Base-by-base conservation (phyloP, 495 filamentous ascomycete genomes). In the Podospora sp. region DNA sequence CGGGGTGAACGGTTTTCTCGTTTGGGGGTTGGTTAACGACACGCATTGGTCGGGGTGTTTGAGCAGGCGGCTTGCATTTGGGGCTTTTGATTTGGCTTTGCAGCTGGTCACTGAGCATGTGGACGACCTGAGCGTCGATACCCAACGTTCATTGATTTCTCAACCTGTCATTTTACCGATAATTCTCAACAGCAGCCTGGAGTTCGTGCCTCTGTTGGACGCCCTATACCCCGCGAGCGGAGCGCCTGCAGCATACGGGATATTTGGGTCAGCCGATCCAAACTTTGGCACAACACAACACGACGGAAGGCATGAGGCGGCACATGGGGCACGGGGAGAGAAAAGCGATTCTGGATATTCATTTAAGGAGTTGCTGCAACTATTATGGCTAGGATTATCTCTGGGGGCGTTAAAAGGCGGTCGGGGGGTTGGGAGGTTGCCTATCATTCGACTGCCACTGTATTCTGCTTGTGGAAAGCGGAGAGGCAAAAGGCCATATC, bases 11-110 rank as follows among this genome's bases (percentile, higher is more conserved):
- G 63, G 58, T 33, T 22, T 59, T 16, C 16, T 58, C 16, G 27
- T 49, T 33, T 65, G 0, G 2, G 50, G 57, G 26, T 16, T 25
- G 14, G 63, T 8, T 29, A 16, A 74, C 70, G 68, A 75, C 69
- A 71, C 51, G 67, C 75, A 77, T 77, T 68, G 75, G 68, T 50
- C 66, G 65, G 70, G 75, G 72, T 72, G 68, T 75, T 46, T 73
- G 61, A 59, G 65, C 62, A 62, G 65, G n/a, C n/a, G 29, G 65
- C 36, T 68, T 73, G 50, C 35, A 63, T 68, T 72, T 69, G 18
- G 36, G 7, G 26, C 53, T 35, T 62, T 52, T 64, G 29, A 16
- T 57, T 58, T 63, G 25, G 40, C 24, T 46, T 68, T 66, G 59
- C 22, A 33, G 46, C 26, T 29, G 49, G 16, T 21, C 7, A 26